Conservation (phyloP, 1,284 basidiomycete genomes). For the Cronartium ribicola region DNA sequence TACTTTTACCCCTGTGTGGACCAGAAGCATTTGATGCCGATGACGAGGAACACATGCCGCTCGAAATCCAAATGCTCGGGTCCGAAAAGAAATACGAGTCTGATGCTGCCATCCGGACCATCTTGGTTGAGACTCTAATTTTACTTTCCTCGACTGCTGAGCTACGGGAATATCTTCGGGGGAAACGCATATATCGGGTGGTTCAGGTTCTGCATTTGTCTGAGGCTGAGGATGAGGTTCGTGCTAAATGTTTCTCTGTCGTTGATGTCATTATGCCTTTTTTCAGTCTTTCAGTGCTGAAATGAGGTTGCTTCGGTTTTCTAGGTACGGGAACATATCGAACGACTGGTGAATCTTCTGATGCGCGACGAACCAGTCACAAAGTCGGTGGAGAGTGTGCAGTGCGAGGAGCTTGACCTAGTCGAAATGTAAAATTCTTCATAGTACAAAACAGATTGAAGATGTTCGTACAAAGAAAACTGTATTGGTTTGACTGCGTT, state of each 20-base stretch:
- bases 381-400: neutral
- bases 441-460: no score
- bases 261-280: neutral
- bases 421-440: slow-evolving; percentile 24
- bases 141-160: slow-evolving; percentile 81
- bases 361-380: slow-evolving; percentile 65
- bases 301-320: neutral
- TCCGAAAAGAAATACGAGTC: slow-evolving; percentile 76
- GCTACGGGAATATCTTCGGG: slow-evolving; percentile 74
- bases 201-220: slow-evolving; percentile 72
- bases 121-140: slow-evolving; percentile 81
- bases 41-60: slow-evolving; percentile 83
- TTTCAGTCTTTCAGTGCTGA: neutral
- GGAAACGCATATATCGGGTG: slow-evolving; percentile 81
- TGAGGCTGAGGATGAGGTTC: slow-evolving; percentile 72
- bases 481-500: no score
- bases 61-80: slow-evolving; percentile 80
- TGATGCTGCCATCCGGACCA: slow-evolving; percentile 73
- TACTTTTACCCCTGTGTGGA: slow-evolving; percentile 86
- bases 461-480: no score
- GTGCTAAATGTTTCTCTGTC: slow-evolving; percentile 44
- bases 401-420: slow-evolving; percentile 25
- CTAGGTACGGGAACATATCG: slow-evolving; percentile 64
- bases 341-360: slow-evolving; percentile 68
- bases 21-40: slow-evolving; percentile 61